Base-by-base conservation (phyloP, 306 rosid genomes). In the Cucumis melo region DNA sequence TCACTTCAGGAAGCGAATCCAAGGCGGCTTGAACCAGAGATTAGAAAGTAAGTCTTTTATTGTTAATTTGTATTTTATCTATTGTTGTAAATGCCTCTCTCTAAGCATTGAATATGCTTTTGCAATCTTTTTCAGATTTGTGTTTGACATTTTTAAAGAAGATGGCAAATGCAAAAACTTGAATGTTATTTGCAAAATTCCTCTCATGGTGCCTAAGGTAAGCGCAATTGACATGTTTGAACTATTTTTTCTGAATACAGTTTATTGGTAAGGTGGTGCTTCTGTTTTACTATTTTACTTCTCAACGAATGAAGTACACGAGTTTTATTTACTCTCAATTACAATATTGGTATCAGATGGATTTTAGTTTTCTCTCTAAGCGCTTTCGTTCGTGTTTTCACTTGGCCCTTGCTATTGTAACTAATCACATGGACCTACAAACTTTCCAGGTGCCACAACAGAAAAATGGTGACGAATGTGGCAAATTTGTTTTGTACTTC, bases 391-490 rank as follows among this genome's bases (percentile, higher is more conserved):
- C 53, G 53, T 3, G 5, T 46, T 46, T 46, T 46, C 15, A 46
- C 15, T 46, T 46, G 51, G 15, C 16, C 12, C 46, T 41, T 3
- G 46, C 2, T 46, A 46, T 13, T 46, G 53, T 46, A 12, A 67
- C 64, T 71, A 48, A 71, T 53, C 42, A 29, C 32, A 39, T 12
- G 21, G 21, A 29, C 32, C 38, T 23, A 41, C 23, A 29, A 29
- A 59, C 55, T 60, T 54, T 84, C 79, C 76, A 92, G 97, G 97
- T 92, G 27, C 97, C 97, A 20, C 96, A 88, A 60, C 96, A 92
- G 85, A 86, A 86, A 78, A 85, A 88, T 80, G 90, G 80, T 36
- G 83, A 80, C 46, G 97, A 88, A 76, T 92, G 97, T 32, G 97
- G 97, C 60, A 84, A 77, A 75, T 92, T 88, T 39, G 93, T 88